These are phyloP conservation scores for Pythium scleroteichum DNA, from an alignment of 352 stramenopile species.

Conservation along the genomic window DNA sequence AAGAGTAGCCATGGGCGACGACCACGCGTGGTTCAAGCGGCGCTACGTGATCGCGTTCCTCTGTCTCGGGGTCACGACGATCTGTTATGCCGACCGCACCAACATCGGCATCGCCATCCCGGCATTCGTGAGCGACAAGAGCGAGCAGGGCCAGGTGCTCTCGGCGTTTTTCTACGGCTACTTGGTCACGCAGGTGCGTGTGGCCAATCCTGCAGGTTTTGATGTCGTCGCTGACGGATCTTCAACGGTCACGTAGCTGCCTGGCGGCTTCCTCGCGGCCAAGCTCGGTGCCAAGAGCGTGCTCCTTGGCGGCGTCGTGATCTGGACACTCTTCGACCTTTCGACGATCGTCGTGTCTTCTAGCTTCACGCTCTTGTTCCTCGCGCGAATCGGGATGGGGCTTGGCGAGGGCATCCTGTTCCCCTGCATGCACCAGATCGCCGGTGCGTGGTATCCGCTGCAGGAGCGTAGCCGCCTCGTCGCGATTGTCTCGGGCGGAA, in stretches of 20 bases:
- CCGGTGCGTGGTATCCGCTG: constrained; percentile 80
- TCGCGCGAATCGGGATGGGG: constrained; percentile 79
- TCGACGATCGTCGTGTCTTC: constrained; percentile 69
- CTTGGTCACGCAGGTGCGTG: constrained; percentile 74
- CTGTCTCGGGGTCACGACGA: constrained; percentile 74
- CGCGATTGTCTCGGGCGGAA: constrained; percentile 72
- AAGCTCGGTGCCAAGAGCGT: constrained; percentile 75
- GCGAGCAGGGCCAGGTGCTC: constrained; percentile 77
- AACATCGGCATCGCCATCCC: constrained; percentile 88
- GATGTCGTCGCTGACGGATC: not conserved
- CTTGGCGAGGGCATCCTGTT: constrained; percentile 87
- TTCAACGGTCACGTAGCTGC: constrained; percentile 40
- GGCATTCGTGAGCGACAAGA: constrained; percentile 72
- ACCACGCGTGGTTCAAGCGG: constrained; percentile 30
- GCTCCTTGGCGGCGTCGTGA: constrained; percentile 68
- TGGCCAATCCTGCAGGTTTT: not conserved
- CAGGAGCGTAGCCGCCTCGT: constrained; percentile 83
- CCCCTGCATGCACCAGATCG: constrained; percentile 87
- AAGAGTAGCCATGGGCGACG: constrained; percentile 3
- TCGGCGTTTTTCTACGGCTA: constrained; percentile 90
- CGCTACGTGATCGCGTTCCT: constrained; percentile 76
- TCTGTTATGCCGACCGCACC: constrained; percentile 87
- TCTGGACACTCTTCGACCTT: constrained; percentile 86
- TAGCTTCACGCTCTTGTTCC: constrained; percentile 67
- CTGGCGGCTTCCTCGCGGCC: constrained; percentile 71